Evolutionary conservation across 257 asterid genomes (phyloP).

Genomic region (Solanum acaule): DNA sequence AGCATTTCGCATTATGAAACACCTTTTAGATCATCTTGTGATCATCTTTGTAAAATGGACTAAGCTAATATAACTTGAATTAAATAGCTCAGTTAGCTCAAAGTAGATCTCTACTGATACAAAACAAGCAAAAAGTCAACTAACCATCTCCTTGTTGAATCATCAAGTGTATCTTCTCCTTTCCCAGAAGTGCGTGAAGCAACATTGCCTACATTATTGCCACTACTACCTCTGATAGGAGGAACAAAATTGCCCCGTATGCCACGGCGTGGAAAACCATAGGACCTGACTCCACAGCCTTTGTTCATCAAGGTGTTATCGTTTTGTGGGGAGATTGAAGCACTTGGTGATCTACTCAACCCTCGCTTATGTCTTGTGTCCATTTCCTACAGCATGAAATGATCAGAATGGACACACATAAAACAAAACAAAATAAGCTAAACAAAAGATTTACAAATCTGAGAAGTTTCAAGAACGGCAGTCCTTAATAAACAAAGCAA

Average conservation of each 20-base stretch:
- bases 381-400: conserved; percentile 61
- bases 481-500: not conserved
- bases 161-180: conserved; percentile 78
- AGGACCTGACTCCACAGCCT: conserved; percentile 66
- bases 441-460: conserved; percentile 2
- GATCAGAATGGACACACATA: not conserved
- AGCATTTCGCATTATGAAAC: not conserved
- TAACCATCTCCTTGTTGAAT: conserved; percentile 85
- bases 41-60: not conserved
- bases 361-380: conserved; percentile 82
- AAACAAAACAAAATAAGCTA: not conserved
- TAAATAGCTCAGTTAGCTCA: not conserved
- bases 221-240: conserved; percentile 79
- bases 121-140: not conserved
- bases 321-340: conserved; percentile 68
- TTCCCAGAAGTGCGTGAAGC: conserved; percentile 64
- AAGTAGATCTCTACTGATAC: not conserved
- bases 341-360: conserved; percentile 62
- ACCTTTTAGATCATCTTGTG: not conserved
- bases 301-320: conserved; percentile 42
- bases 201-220: conserved; percentile 50
- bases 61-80: not conserved
- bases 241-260: conserved; percentile 89
- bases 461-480: not conserved
- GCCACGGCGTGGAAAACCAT: conserved; percentile 78